Base-by-base conservation (phyloP, 176 grass and related monocot species). In the Metroxylon sagu region DNA sequence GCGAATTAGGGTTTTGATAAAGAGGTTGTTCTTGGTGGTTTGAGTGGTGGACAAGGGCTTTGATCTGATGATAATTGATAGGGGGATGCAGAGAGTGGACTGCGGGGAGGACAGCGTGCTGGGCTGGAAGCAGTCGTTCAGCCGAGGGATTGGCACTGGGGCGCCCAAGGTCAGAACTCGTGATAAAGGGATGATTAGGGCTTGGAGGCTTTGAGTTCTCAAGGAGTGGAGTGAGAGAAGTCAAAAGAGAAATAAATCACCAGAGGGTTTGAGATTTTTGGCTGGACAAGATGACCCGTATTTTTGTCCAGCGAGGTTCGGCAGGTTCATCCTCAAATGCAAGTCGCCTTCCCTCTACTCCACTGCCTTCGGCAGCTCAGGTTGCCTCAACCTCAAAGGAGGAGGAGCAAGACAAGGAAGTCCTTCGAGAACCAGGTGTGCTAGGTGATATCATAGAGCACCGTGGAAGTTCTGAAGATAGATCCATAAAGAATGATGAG, bases 11-110 rank as follows among this genome's bases (percentile, higher is more conserved):
- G 60, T 74, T 74, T 12, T 43, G 35, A 43, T 43, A 43, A 43
- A 43, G 6, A 10, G 35, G 35, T 43, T 43, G 7, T 12, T 14
- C 10, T 14, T 43, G 8, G 35, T 43, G 35, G 35, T n/a, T 43
- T 35, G 52, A 25, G 18, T 56, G 55, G 51, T n/a, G 52, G 10
- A 52, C 26, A 55, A 19, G 48, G 66, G 29, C 72, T 69, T 57
- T 79, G 71, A 66, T 71, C 82, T 85, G 66, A 91, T 91, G 88
- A 91, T 69, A 91, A 86, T 91, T 86, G 83, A 71, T 70, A 91
- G 74, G 76, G 83, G 77, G 63, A 83, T 82, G 83, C 88, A 77
- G 64, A 86, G 69, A 82, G 83, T 83, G 73, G 72, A 65, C 68
- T 73, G 66, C 53, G 71, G 71, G 69, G 72, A 84, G 60, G 74